These are phyloP conservation scores for Boletus rufocinnamomeus DNA, from an alignment of 768 basidiomycete species.

Conservation along the genomic window DNA sequence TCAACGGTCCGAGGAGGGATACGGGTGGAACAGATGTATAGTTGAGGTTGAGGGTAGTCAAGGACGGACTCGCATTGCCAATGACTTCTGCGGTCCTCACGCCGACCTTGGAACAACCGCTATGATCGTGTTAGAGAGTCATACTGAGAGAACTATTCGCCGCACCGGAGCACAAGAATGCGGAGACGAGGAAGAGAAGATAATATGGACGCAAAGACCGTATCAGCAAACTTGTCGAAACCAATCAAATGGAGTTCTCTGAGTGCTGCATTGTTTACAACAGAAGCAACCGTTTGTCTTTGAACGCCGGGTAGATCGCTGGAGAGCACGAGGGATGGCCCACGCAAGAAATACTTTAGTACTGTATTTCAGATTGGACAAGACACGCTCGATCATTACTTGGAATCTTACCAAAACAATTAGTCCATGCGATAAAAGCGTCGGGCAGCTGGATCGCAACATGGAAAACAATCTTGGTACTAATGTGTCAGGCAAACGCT, in stretches of 20 bases:
- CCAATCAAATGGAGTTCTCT: conserved; percentile 52
- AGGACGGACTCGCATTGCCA: conserved; percentile 42
- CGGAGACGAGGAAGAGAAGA: conserved; percentile 45
- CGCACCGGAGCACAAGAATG: conserved; percentile 57
- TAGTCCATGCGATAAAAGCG: conserved; percentile 52
- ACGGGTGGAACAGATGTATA: conserved; percentile 56
- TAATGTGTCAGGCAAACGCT: conserved; percentile 52
- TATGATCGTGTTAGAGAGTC: conserved; percentile 32
- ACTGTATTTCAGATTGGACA: neutral
- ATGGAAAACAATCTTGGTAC: conserved; percentile 53
- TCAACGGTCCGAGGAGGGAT: conserved; percentile 45
- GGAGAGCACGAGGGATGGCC: conserved; percentile 48
- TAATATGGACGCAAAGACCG: conserved; percentile 52
- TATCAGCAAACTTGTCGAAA: conserved; percentile 55
- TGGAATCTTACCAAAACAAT: conserved; percentile 51
- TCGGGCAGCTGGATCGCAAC: conserved; percentile 51
- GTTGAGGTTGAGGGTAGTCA: conserved; percentile 57
- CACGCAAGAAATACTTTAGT: conserved; percentile 59
- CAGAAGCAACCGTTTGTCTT: conserved; percentile 48
- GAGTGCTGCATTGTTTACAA: conserved; percentile 37
- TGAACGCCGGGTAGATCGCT: conserved; percentile 54
- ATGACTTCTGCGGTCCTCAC: conserved; percentile 47
- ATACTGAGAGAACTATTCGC: conserved; percentile 1
- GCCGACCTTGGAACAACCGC: conserved; percentile 62
- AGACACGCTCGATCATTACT: neutral